Conservation (phyloP, 129 eudicot genomes). For the Artemisia tridentata region DNA sequence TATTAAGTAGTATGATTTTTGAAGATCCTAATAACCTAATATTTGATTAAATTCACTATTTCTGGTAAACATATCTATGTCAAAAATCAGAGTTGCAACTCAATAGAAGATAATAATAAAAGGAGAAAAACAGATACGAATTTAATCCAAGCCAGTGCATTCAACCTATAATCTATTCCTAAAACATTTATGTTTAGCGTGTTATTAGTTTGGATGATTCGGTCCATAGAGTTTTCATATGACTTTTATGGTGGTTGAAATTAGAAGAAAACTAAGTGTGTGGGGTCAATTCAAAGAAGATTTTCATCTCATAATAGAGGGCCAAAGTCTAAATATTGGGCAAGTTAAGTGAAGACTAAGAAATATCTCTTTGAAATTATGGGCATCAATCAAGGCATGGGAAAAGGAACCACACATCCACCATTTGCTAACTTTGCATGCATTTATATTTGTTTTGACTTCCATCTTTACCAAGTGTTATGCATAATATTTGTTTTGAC, state of each 20-base stretch:
- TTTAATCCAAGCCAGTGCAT: too few relatives aligned
- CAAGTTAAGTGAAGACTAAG: conserved; percentile 33
- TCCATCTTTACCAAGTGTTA: conserved; percentile 5
- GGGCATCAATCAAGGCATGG: conserved; percentile 30
- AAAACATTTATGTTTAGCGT: too few relatives aligned
- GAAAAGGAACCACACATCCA: conserved; percentile 18
- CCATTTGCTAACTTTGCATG: conserved; percentile 21
- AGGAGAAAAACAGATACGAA: too few relatives aligned
- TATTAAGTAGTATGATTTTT: too few relatives aligned
- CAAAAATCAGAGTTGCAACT: not conserved
- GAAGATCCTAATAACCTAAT: too few relatives aligned
- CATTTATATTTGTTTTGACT: conserved; percentile 10
- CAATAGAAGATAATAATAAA: too few relatives aligned
- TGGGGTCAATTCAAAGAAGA: conserved; percentile 22
- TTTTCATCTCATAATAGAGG: not conserved
- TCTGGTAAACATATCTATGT: not conserved
- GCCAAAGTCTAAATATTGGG: conserved; percentile 28
- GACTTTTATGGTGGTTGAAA: conserved; percentile 22
- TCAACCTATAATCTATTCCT: too few relatives aligned
- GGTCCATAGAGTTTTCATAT: not conserved
- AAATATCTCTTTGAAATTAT: conserved; percentile 22
- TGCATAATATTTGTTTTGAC: not conserved
- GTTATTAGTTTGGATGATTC: too few relatives aligned
- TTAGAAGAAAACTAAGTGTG: conserved; percentile 15
- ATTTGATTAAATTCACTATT: too few relatives aligned